Conservation (phyloP, 768 basidiomycete genomes). For the Tricholoma flavovirens region DNA sequence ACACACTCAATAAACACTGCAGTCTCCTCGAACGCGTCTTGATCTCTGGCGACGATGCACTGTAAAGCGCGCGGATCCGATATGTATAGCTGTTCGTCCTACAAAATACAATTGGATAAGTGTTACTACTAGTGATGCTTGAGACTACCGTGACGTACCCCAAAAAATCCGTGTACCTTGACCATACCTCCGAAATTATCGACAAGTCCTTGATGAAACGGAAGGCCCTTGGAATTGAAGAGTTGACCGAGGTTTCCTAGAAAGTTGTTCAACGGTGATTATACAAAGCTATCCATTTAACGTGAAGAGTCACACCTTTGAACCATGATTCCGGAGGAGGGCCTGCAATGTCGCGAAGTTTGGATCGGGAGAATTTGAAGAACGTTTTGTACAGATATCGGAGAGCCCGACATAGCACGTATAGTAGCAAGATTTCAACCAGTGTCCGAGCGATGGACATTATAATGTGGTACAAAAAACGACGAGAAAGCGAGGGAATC, state of each 20-base stretch:
- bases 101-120: neutral
- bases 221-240: slow-evolving; percentile 37
- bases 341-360: slow-evolving; percentile 27
- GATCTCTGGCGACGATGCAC: slow-evolving; percentile 42
- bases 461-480: neutral
- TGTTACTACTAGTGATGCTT: slow-evolving; percentile 6
- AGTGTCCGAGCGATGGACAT: neutral
- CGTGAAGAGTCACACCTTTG: slow-evolving; percentile 19
- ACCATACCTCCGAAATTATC: slow-evolving; percentile 38
- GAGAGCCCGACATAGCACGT: neutral
- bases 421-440: neutral
- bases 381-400: neutral
- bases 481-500: neutral
- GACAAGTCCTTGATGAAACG: slow-evolving; percentile 33
- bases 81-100: slow-evolving; percentile 47
- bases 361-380: slow-evolving; percentile 11
- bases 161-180: slow-evolving; percentile 42
- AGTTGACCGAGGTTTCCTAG: slow-evolving; percentile 38
- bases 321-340: slow-evolving; percentile 29
- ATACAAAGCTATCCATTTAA: neutral
- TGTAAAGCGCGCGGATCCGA: slow-evolving; percentile 45
- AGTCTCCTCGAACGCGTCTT: slow-evolving; percentile 43
- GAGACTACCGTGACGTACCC: slow-evolving; percentile 20
- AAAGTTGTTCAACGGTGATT: neutral
- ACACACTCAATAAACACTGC: slow-evolving; percentile 39